Conservation (phyloP, 345 rosid species). For the Bruguiera sexangula region DNA sequence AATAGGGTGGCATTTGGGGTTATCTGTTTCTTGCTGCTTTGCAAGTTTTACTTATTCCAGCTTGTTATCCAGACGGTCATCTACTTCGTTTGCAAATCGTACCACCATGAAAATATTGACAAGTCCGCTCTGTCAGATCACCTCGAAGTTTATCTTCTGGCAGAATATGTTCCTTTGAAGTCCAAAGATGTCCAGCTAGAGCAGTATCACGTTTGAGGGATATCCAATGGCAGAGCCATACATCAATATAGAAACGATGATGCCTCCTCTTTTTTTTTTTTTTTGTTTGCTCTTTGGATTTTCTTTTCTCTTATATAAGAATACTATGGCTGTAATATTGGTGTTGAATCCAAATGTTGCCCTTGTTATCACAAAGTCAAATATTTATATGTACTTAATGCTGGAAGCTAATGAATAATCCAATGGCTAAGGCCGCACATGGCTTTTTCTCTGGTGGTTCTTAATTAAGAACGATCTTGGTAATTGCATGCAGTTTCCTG, state of each 20-base stretch:
- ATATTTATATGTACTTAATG: too few species aligned
- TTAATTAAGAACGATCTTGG: too few species aligned
- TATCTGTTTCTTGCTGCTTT: slow-evolving; percentile 33
- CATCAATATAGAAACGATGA: too few species aligned
- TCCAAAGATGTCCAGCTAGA: slow-evolving; percentile 18
- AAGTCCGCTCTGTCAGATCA: slow-evolving; percentile 49
- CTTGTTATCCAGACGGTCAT: slow-evolving; percentile 45
- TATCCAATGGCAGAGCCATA: too few species aligned
- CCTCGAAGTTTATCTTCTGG: slow-evolving; percentile 48
- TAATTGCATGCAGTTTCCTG: too few species aligned
- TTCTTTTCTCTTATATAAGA: too few species aligned
- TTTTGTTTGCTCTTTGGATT: background rate
- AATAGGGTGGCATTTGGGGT: slow-evolving; percentile 27
- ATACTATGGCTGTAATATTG: too few species aligned
- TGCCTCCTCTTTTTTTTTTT: background rate
- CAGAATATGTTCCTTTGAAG: slow-evolving; percentile 31
- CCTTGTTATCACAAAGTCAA: too few species aligned
- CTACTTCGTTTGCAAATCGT: slow-evolving; percentile 57
- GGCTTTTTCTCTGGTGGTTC: too few species aligned
- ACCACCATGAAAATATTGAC: slow-evolving; percentile 53
- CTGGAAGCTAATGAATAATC: too few species aligned
- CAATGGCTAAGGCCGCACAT: too few species aligned
- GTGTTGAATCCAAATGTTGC: too few species aligned
- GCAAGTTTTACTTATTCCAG: slow-evolving; percentile 28
- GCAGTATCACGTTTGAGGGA: slow-evolving; percentile 7